These are phyloP conservation scores for Apostasia ramifera DNA, from an alignment of 106 monocot genomes.

Conservation along the genomic window DNA sequence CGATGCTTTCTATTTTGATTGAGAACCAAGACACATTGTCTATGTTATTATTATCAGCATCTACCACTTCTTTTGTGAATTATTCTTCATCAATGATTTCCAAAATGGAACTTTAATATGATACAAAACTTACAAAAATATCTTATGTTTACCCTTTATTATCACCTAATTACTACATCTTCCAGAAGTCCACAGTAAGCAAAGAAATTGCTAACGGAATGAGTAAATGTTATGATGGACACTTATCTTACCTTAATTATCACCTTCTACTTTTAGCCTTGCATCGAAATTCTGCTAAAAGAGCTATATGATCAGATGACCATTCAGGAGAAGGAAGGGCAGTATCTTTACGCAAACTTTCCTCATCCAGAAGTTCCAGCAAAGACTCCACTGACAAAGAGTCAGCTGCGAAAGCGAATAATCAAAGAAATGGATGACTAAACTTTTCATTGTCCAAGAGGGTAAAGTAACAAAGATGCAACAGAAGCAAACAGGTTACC, in stretches of 20 bases:
- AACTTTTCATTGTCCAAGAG: background rate
- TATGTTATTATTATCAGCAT: too few relatives aligned
- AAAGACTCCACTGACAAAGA: conserved; percentile 82
- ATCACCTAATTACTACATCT: too few relatives aligned
- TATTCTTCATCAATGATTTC: too few relatives aligned
- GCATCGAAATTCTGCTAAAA: conserved; percentile 90
- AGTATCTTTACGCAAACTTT: conserved; percentile 78
- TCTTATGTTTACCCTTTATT: too few relatives aligned
- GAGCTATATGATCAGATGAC: conserved; percentile 97
- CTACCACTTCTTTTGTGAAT: too few relatives aligned
- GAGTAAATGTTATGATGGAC: background rate
- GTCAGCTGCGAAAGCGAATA: conserved; percentile 43
- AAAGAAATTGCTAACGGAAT: background rate
- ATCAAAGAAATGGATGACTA: conserved; percentile 7
- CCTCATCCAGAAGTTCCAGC: conserved; percentile 90
- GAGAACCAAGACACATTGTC: too few relatives aligned
- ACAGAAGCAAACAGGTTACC: conserved; percentile 27
- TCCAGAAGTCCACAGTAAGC: background rate
- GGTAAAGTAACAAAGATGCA: background rate
- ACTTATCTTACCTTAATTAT: conserved; percentile 18
- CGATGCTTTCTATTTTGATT: too few relatives aligned
- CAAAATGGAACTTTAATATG: too few relatives aligned
- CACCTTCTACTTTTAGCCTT: conserved; percentile 60
- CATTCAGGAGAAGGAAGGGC: conserved; percentile 97
- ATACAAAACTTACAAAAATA: too few relatives aligned